Conservation (phyloP, 2,329 filamentous ascomycete species). For the Colletotrichum siamense region DNA sequence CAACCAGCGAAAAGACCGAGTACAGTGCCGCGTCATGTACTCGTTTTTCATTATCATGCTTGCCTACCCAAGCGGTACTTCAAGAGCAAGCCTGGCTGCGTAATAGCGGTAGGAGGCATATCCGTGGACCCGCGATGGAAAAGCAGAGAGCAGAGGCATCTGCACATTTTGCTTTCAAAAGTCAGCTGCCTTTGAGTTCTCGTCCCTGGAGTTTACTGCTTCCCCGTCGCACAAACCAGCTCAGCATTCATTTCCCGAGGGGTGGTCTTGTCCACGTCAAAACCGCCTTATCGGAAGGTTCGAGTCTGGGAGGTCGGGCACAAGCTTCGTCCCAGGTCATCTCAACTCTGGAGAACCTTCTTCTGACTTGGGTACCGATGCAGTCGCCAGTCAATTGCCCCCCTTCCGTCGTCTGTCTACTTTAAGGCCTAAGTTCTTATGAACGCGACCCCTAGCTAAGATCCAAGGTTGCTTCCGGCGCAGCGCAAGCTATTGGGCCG, state of each 20-base stretch:
- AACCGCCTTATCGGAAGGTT: slow-evolving; percentile 1
- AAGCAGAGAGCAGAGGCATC: not conserved
- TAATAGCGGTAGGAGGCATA: not conserved
- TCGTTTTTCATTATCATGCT: not conserved
- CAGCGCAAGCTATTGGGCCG: not conserved
- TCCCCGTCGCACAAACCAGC: not conserved
- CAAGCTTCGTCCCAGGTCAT: slow-evolving; percentile 9
- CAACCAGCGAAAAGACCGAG: not conserved
- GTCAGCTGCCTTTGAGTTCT: slow-evolving; percentile 19
- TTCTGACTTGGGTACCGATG: not conserved
- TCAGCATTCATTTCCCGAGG: not conserved
- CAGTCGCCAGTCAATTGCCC: not conserved
- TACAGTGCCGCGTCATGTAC: not conserved
- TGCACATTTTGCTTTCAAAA: slow-evolving; percentile 1
- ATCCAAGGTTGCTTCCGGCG: not conserved
- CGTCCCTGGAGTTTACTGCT: slow-evolving; percentile 6
- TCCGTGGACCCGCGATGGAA: not conserved
- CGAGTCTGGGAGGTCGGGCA: not conserved
- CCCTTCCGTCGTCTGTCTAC: not conserved
- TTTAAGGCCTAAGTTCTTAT: not conserved
- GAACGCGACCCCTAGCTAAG: not conserved
- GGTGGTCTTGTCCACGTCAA: not conserved
- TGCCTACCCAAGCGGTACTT: not conserved
- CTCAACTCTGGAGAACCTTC: not conserved
- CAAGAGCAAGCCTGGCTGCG: not conserved